A percentile compares a stretch with the other conserved stretches of the same genome.
phyloP scores from a whole-genome alignment of 306 rosid species.

The Cicer chorassanicum region DNA sequence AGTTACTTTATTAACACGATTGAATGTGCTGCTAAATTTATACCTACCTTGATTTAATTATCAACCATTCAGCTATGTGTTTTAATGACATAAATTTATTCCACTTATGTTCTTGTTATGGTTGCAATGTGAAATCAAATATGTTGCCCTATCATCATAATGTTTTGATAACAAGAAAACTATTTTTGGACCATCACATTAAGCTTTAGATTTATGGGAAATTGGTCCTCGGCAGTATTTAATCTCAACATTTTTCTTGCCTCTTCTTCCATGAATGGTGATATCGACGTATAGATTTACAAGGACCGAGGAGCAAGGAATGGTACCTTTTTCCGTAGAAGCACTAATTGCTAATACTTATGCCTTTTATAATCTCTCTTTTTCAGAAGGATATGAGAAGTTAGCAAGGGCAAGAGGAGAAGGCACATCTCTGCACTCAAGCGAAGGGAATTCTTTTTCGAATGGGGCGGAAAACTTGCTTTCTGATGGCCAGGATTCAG shows the following conservation, averaged over 20 bases:
- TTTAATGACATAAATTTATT: slow-evolving; percentile 28
- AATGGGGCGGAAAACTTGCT: slow-evolving; percentile 47
- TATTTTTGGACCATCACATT: slow-evolving; percentile 10
- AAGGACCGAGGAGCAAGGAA: slow-evolving; percentile 26
- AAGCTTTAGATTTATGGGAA: slow-evolving; percentile 31
- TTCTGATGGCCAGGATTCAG: slow-evolving; percentile 52
- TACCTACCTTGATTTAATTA: background rate
- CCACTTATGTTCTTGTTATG: slow-evolving; percentile 18
- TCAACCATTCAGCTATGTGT: background rate
- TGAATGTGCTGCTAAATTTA: slow-evolving; percentile 21
- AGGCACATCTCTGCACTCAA: slow-evolving; percentile 54
- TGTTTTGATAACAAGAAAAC: slow-evolving; percentile 17
- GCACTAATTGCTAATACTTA: slow-evolving; percentile 21
- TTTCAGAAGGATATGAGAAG: slow-evolving; percentile 87
- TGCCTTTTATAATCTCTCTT: slow-evolving; percentile 31
- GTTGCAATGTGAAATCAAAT: slow-evolving; percentile 12
- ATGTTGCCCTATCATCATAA: slow-evolving; percentile 10
- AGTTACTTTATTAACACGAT: slow-evolving; percentile 11
- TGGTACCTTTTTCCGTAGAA: slow-evolving; percentile 11
- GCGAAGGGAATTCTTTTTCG: slow-evolving; percentile 50
- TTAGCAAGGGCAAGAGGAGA: slow-evolving; percentile 62
- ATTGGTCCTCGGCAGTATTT: slow-evolving; percentile 8
- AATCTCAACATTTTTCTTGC: slow-evolving; percentile 17
- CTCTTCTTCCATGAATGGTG: slow-evolving; percentile 15
- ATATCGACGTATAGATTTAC: slow-evolving; percentile 7